Percentiles rank a stretch among this genome's conserved stretches.
Conservation (phyloP, 2,329 filamentous ascomycete species). For the Aspergillus alliaceus region DNA sequence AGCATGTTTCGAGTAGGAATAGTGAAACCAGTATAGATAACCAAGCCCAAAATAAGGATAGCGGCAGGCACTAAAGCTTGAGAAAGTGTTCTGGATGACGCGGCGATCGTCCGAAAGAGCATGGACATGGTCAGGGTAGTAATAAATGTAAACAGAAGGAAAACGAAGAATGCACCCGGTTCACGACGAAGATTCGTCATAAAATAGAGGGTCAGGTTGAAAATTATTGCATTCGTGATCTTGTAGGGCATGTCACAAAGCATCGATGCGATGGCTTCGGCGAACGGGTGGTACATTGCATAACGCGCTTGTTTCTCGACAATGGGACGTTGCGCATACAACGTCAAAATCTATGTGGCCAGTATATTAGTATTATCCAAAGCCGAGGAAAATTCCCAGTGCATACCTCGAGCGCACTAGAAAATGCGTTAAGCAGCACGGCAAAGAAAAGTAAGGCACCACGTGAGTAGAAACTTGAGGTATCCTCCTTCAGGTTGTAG, state of each 20-base stretch:
- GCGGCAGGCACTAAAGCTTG: slow-evolving; percentile 55
- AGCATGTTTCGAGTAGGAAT: slow-evolving; percentile 60
- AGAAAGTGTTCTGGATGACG: slow-evolving; percentile 65
- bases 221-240: slow-evolving; percentile 66
- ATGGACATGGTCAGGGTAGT: slow-evolving; percentile 76
- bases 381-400: too few relatives aligned
- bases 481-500: slow-evolving; percentile 68
- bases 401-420: slow-evolving; percentile 68
- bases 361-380: slow-evolving; percentile 11
- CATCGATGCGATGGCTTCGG: slow-evolving; percentile 4
- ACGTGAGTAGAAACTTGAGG: slow-evolving; percentile 73
- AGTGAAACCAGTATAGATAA: slow-evolving; percentile 49
- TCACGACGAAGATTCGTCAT: slow-evolving; percentile 76
- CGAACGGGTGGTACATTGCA: slow-evolving; percentile 17
- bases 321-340: slow-evolving; percentile 38
- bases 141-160: slow-evolving; percentile 70
- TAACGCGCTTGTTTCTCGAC: slow-evolving; percentile 17
- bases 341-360: slow-evolving; percentile 65
- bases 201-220: slow-evolving; percentile 80
- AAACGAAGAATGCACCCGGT: slow-evolving; percentile 78
- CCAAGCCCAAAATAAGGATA: slow-evolving; percentile 39
- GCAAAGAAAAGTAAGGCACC: slow-evolving; percentile 85
- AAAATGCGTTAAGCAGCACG: slow-evolving; percentile 81
- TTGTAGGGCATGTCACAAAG: slow-evolving; percentile 65
- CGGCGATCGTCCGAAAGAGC: slow-evolving; percentile 76